These are phyloP conservation scores for Suhomyces yuchorum DNA, from an alignment of 1,139 yeast species.

Conservation along the genomic window DNA sequence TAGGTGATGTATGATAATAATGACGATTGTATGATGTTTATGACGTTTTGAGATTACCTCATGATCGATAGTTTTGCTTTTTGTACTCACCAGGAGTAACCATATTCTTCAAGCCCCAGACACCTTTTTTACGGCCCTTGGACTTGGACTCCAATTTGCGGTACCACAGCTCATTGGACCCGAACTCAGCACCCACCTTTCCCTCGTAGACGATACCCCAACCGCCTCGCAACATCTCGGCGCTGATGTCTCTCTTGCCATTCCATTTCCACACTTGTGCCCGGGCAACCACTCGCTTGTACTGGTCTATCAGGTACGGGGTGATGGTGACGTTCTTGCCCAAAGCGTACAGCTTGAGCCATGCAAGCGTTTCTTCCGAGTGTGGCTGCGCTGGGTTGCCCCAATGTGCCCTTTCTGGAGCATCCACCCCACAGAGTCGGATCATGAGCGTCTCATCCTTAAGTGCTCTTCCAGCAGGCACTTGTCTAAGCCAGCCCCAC, in stretches of 20 bases:
- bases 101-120: constrained; percentile 64
- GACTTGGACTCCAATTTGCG: constrained; percentile 62
- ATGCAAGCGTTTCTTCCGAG: constrained; percentile 78
- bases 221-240: constrained; percentile 82
- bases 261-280: constrained; percentile 74
- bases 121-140: constrained; percentile 56
- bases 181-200: constrained; percentile 80
- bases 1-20: too few species aligned
- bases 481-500: constrained; percentile 85
- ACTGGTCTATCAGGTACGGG: constrained; percentile 84
- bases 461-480: constrained; percentile 46
- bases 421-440: constrained; percentile 93
- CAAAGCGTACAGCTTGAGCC: constrained; percentile 67
- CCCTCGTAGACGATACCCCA: constrained; percentile 88
- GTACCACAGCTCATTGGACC: constrained; percentile 67
- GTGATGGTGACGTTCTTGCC: constrained; percentile 71
- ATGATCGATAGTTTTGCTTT: constrained; percentile 23
- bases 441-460: constrained; percentile 65
- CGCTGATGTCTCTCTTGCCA: constrained; percentile 78
- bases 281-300: constrained; percentile 83
- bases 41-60: background rate
- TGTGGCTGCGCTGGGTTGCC: constrained; percentile 93
- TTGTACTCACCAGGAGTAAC: constrained; percentile 87
- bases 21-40: too few species aligned
- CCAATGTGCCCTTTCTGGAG: constrained; percentile 94